Base-by-base conservation (phyloP, 2,329 filamentous ascomycete species). In the Cryphonectria parasitica region DNA sequence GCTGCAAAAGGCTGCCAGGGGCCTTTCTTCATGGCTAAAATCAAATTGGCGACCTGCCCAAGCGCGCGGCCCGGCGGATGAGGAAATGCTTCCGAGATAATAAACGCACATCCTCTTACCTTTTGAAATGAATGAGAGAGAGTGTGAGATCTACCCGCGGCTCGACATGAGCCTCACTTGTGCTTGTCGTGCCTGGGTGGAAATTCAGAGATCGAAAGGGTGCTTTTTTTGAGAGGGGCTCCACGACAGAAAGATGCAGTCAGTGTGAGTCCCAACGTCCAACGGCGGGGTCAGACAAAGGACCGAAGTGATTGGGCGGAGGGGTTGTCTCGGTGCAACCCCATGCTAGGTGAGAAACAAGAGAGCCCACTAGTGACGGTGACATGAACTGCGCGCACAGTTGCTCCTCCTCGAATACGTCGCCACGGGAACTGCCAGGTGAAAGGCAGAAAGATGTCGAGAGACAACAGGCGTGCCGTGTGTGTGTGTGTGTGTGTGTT, bases 201-300 rank as follows among this genome's bases (percentile, higher is more conserved):
- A 22, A 34, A 56, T 56, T 31, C 36, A 54, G 49, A 70, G 64
- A 31, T 66, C 45, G 67, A 69, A 64, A 66, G 17, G 49, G 45
- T 22, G 19, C 45, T 19, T 49, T 22, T 6, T 19, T 19, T 7
- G 7, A 61, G 54, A 56, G 61, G 31, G 58, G 56, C 25, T 31
- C 61, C 54, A 69, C 34, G 45, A 34, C 39, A 68, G 66, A 64
- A 66, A 66, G 65, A 71, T 61, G 63, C 71, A 71, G 63, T 68
- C 54, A 72, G 68, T 54, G 43, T 49, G 22, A n/a, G 45, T 49
- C 19, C 45, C 56, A 49, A 71, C 67, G 71, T 60, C 64, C 63
- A 72, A 72, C 69, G 69, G 71, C 71, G 71, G 71, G 71, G 71
- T 72, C 69, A 68, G 58, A 62, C 66, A 68, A 64, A 72, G n/a